Base-by-base conservation (phyloP, 1,284 basidiomycete species). In the Xanthoconium separans region DNA sequence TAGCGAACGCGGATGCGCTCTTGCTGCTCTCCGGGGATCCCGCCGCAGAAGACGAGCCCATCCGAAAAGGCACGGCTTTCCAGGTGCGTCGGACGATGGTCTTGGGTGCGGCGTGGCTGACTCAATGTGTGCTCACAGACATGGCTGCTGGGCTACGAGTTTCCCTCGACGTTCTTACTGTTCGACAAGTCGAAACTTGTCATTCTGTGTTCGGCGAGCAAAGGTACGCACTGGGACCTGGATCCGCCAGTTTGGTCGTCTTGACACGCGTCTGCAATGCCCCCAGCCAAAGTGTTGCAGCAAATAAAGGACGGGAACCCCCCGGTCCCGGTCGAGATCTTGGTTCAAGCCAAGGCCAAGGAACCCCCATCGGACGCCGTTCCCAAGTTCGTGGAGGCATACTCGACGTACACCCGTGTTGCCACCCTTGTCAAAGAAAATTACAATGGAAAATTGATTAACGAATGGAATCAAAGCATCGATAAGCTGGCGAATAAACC, bases 131-230 rank as follows among this genome's bases (percentile, higher is more conserved):
- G 53, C 40, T 60, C 39, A 44, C 33, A 33, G 33, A 94, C 93
- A 64, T 98, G 93, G 89, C 79, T 98, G 11, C 81, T 98, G 34
- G 95, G 95, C 20, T 98, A 94, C 71, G 95, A 98, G 71, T 98
- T 98, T 67, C 95, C 95, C 1, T 94, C 93, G 0, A 98, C 95
- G 0, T 77, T 98, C 44, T 83, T 95, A 53, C 73, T 96, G 34
- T 89, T 98, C 62, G 81, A 88, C 60, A 86, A 87, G 63, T 76
- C 85, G 51, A 88, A 83, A 64, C 74, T 97, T 31, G 81, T 77
- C 31, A 90, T 98, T 53, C 77, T 98, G 39, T 95, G 91, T 61
- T 95, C 93, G 22, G 83, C 88, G 4, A 89, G 88, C 31, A 98
- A 98, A 82, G 91, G 93, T 94, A 52, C 11, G 53, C 58, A 53